Percentiles rank a stretch among this genome's conserved stretches.
These are phyloP conservation scores for Leishmania gerbilli DNA, from an alignment of 208 protist species.

Conservation along the genomic window DNA sequence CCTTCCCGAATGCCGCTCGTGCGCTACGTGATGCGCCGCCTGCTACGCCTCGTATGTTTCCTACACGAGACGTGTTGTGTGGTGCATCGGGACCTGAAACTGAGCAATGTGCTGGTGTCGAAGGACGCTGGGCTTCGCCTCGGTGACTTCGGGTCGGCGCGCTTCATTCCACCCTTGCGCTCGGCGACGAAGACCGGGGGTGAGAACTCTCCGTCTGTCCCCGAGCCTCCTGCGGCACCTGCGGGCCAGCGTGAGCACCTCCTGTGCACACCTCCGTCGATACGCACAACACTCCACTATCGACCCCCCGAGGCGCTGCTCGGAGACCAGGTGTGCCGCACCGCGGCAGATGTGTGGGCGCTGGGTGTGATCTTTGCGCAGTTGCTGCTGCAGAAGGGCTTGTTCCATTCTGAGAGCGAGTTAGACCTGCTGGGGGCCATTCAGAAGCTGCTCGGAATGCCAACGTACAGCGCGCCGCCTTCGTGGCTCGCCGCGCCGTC, in stretches of 20 bases:
- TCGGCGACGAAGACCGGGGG: background rate
- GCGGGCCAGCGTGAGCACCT: background rate
- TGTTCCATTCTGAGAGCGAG: conserved; percentile 72
- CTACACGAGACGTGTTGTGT: conserved; percentile 79
- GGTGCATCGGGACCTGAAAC: conserved; percentile 89
- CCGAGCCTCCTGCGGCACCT: background rate
- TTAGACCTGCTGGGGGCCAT: conserved; percentile 81
- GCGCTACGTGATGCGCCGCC: conserved; percentile 74
- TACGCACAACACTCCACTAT: conserved; percentile 89
- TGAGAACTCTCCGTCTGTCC: background rate
- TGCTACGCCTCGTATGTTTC: conserved; percentile 64
- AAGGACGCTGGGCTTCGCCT: conserved; percentile 70
- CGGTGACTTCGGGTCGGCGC: conserved; percentile 87
- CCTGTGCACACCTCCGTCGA: conserved; percentile 64
- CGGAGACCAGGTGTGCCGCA: conserved; percentile 56
- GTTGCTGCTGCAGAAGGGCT: conserved; percentile 73
- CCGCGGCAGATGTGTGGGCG: conserved; percentile 84
- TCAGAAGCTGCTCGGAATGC: conserved; percentile 71
- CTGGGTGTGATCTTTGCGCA: conserved; percentile 88
- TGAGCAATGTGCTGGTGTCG: conserved; percentile 85
- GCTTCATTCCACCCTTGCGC: conserved; percentile 40
- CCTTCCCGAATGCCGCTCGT: conserved; percentile 49
- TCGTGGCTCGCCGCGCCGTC: background rate
- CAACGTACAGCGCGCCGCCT: background rate
- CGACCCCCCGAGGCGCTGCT: conserved; percentile 80